A percentile compares a stretch with the other conserved stretches of the same genome.
Conservation (phyloP, 2,329 filamentous ascomycete genomes). For the Calycina marina region DNA sequence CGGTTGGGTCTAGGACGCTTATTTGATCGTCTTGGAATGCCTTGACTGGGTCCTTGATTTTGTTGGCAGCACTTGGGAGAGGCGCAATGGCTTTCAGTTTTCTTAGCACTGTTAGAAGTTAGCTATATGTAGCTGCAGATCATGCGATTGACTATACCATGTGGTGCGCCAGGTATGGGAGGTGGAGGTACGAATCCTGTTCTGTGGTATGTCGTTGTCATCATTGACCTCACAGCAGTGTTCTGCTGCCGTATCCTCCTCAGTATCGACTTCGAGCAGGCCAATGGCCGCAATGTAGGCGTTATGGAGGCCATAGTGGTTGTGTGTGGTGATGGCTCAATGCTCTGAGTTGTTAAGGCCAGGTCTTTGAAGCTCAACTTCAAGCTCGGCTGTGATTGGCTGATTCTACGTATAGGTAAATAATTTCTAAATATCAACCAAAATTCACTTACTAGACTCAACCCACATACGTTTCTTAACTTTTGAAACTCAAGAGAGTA, state of each 20-base stretch:
- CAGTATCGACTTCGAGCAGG: slow-evolving; percentile 53
- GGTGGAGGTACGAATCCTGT: slow-evolving; percentile 26
- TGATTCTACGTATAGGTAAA: too few relatives aligned
- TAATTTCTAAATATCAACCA: too few relatives aligned
- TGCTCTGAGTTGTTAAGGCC: not conserved
- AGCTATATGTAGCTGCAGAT: slow-evolving; percentile 5
- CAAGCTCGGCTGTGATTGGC: not conserved
- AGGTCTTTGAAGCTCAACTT: slow-evolving; percentile 6
- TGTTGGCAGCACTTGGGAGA: slow-evolving; percentile 36
- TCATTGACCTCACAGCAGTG: slow-evolving; percentile 31
- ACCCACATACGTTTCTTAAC: too few relatives aligned
- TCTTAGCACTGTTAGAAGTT: slow-evolving; percentile 23
- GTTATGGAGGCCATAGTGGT: slow-evolving; percentile 18
- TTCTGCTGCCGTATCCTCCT: slow-evolving; percentile 40
- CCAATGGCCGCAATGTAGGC: slow-evolving; percentile 45
- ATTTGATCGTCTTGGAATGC: slow-evolving; percentile 56
- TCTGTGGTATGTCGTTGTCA: slow-evolving; percentile 24
- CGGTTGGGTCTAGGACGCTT: slow-evolving; percentile 65
- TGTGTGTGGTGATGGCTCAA: slow-evolving; percentile 4
- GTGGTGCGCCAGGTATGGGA: not conserved
- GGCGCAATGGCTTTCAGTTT: slow-evolving; percentile 37
- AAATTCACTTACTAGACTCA: too few relatives aligned
- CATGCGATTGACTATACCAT: slow-evolving; percentile 1
- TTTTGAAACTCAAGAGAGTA: too few relatives aligned
- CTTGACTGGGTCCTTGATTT: slow-evolving; percentile 52